Evolutionary conservation across 805 yeast genomes (phyloP), one percentile per base, ranked within the genome.

Genomic region (Wickerhamomyces kurtzmanii): DNA sequence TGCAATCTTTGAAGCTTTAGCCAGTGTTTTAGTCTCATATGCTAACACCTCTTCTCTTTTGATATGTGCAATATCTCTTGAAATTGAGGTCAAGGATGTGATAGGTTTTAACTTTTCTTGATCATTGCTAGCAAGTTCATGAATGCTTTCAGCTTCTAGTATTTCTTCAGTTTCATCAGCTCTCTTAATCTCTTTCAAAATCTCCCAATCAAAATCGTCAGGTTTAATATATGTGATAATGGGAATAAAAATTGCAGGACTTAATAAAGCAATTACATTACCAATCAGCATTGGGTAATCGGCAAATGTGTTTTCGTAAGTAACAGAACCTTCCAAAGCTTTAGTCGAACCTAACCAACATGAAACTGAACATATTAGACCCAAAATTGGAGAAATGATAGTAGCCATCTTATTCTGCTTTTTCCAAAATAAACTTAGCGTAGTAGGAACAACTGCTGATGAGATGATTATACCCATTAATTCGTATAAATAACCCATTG

Each of bases 261-360:
- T 68, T 30, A 74, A 59, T 35, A 86, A 57, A 1, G 95, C 89
- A 29, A 84, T 86, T 26, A 84, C 74, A 52, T 86, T 86, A 34
- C 95, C 96, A 4, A 78, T 75, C 37, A 85, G 64, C 96, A 87
- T 87, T 22, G 96, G 80, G 47, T 82, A 69, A 51, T 87, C 94
- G 37, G 66, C 70, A 39, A 89, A 91, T n/a, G 93, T 73, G 31
- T 52, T 57, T 49, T 62, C 57, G 24, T 66, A 66, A 6, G 66
- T 66, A 24, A 69, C 55, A 4, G 50, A 38, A 20, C 67, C 65
- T 32, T 50, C 57, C 25, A 58, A 40, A 4, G 58, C 53, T 36
- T 62, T 68, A 7, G 75, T 66, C 28, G 67, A 55, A 5, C 58
- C 67, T 25, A 70, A 44, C 84, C 87, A 79, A 4, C 84, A 59